Conservation (phyloP, 2,329 filamentous ascomycete genomes). For the Calonectria hongkongensis region DNA sequence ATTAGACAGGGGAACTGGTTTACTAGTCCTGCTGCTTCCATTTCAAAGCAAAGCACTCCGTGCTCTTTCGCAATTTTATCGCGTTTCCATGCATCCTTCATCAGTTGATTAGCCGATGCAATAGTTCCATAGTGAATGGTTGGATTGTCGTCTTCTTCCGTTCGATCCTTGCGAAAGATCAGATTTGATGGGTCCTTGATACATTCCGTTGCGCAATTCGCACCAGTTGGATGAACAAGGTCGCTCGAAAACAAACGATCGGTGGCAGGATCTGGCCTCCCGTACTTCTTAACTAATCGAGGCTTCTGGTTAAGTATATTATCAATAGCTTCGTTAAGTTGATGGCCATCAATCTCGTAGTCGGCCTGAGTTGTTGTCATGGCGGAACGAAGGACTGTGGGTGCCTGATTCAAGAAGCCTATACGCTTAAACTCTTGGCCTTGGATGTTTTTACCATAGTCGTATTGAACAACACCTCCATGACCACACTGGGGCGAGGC, state of each 20-base stretch:
- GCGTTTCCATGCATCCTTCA: not conserved
- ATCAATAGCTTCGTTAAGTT: not conserved
- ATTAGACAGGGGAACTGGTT: not conserved
- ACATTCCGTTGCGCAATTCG: not conserved
- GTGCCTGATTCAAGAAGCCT: not conserved
- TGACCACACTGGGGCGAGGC: not conserved
- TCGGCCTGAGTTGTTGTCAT: not conserved
- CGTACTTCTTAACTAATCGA: not conserved
- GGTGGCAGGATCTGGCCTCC: not conserved
- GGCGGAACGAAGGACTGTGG: not conserved
- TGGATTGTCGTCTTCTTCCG: not conserved
- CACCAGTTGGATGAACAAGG: not conserved
- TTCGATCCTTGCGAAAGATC: not conserved
- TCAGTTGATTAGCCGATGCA: not conserved
- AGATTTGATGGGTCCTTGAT: not conserved
- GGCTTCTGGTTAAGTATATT: not conserved
- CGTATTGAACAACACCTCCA: not conserved
- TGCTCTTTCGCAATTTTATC: not conserved
- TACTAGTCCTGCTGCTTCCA: not conserved
- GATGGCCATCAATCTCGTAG: not conserved
- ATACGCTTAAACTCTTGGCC: not conserved
- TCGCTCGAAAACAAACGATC: not conserved
- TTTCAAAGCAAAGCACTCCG: not conserved
- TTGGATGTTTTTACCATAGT: not conserved
- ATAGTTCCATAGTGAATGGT: not conserved